phyloP scores from a whole-genome alignment of 2,329 filamentous ascomycete genomes.

The Piedraia hortae region DNA sequence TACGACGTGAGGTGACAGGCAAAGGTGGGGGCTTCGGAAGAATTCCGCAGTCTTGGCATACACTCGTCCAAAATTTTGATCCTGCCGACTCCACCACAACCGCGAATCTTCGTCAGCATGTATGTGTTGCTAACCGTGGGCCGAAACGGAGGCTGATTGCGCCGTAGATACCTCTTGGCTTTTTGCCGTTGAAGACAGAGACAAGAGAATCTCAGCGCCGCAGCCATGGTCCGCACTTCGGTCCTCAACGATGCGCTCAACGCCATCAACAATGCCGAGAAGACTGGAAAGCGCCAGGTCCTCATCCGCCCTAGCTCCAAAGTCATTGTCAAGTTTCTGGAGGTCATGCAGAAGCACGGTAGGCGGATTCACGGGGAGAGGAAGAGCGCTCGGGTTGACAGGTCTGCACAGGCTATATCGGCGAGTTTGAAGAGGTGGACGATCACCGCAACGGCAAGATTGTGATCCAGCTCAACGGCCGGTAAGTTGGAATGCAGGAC shows the following conservation, averaged over 20 bases:
- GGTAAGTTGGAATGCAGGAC: slow-evolving; percentile 18
- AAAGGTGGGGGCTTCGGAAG: too few relatives aligned
- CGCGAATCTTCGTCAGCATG: too few relatives aligned
- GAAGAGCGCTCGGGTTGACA: too few relatives aligned
- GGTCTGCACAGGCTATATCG: slow-evolving; percentile 60
- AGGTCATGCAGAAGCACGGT: slow-evolving; percentile 99
- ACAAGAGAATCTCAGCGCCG: slow-evolving; percentile 59
- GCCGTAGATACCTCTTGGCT: slow-evolving; percentile 36
- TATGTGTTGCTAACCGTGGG: too few relatives aligned
- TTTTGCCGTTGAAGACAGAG: slow-evolving; percentile 22
- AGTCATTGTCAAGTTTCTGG: slow-evolving; percentile 98
- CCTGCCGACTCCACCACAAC: too few relatives aligned
- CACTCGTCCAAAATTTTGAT: too few relatives aligned
- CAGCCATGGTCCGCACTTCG: slow-evolving; percentile 96
- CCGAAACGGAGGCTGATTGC: too few relatives aligned
- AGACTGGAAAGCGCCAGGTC: slow-evolving; percentile 97
- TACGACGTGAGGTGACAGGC: too few relatives aligned
- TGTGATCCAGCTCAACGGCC: slow-evolving; percentile 96
- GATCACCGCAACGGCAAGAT: slow-evolving; percentile 99
- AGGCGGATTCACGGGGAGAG: too few relatives aligned
- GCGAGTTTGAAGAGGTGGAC: slow-evolving; percentile 98
- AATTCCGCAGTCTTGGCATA: too few relatives aligned
- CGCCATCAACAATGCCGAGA: slow-evolving; percentile 99
- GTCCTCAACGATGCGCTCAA: slow-evolving; percentile 74
- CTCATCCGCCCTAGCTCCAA: slow-evolving; percentile 94